Percentiles rank a stretch among this genome's conserved stretches.
Conservation (phyloP, 768 basidiomycete species). For the Boletus eberwhitei region DNA sequence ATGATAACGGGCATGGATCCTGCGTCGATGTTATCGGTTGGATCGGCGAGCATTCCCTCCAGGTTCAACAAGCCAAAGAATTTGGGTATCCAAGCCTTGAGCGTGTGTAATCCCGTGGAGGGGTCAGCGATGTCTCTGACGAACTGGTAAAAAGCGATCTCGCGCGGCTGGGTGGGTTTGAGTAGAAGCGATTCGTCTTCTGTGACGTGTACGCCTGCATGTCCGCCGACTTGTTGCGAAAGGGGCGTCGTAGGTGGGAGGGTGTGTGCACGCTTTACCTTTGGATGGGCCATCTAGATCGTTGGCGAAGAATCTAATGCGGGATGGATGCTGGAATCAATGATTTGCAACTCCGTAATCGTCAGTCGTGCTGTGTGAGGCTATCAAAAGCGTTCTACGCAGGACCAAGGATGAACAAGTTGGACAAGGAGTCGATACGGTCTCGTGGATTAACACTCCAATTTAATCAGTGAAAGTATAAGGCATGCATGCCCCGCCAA, state of each 20-base stretch:
- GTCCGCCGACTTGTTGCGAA: constrained; percentile 75
- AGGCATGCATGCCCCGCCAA: too few species aligned
- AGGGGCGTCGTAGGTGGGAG: constrained; percentile 35
- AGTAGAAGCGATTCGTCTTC: constrained; percentile 78
- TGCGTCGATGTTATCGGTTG: constrained; percentile 2
- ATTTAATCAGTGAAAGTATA: too few species aligned
- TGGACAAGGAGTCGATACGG: too few species aligned
- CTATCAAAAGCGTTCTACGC: too few species aligned
- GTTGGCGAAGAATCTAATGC: neutral
- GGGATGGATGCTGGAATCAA: neutral
- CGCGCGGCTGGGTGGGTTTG: constrained; percentile 65
- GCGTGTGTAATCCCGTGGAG: constrained; percentile 14
- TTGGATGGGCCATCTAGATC: constrained; percentile 4
- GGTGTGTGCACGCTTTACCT: constrained; percentile 13
- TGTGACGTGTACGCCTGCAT: constrained; percentile 65
- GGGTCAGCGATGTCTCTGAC: constrained; percentile 35
- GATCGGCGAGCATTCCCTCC: constrained; percentile 44
- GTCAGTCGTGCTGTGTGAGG: too few species aligned
- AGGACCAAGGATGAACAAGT: too few species aligned
- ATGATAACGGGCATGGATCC: constrained; percentile 23
- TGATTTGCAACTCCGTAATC: neutral
- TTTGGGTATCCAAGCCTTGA: constrained; percentile 63
- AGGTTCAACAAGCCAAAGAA: constrained; percentile 79
- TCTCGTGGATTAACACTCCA: too few species aligned
- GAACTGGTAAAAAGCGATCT: constrained; percentile 69